A percentile compares a stretch with the other conserved stretches of the same genome.
Conservation (phyloP, 2,329 filamentous ascomycete species). For the Alternaria sp. region DNA sequence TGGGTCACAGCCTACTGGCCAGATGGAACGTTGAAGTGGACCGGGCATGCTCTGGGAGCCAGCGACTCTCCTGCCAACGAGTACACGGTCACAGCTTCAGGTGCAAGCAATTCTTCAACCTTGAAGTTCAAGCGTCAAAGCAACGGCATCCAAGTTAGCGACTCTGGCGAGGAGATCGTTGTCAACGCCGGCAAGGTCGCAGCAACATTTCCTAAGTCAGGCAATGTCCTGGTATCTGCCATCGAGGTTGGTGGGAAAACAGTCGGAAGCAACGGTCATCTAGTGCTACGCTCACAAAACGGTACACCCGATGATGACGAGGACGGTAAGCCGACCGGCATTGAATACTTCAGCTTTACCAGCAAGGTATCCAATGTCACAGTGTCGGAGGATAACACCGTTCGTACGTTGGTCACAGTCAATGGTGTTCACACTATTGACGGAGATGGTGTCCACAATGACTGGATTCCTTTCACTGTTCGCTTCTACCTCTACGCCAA, state of each 20-base stretch:
- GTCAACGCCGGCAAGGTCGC: conserved; percentile 47
- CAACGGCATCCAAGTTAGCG: conserved; percentile 32
- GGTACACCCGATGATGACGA: conserved; percentile 55
- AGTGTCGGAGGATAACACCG: conserved; percentile 55
- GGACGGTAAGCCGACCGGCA: conserved; percentile 45
- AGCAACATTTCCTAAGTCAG: conserved; percentile 47
- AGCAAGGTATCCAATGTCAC: conserved; percentile 63
- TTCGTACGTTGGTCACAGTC: conserved; percentile 60
- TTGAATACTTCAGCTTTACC: conserved; percentile 58
- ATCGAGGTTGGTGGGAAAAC: conserved; percentile 53
- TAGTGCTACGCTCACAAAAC: conserved; percentile 64
- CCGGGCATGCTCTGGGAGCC: conserved; percentile 63
- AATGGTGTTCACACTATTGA: conserved; percentile 49
- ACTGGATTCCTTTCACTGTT: conserved; percentile 65
- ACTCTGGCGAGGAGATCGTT: conserved; percentile 33
- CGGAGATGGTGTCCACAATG: conserved; percentile 46
- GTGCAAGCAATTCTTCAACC: conserved; percentile 26
- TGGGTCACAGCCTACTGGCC: conserved; percentile 69
- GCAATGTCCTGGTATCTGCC: conserved; percentile 40
- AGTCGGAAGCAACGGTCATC: conserved; percentile 50
- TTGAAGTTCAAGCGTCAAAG: conserved; percentile 23
- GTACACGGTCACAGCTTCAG: conserved; percentile 56
- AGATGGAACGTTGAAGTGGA: conserved; percentile 70
- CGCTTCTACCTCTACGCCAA: conserved; percentile 68
- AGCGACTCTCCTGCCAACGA: conserved; percentile 53